Evolutionary conservation across 2,329 filamentous ascomycete genomes (phyloP), one percentile per base, ranked within the genome.

Genomic region (Talaromyces piceae): DNA sequence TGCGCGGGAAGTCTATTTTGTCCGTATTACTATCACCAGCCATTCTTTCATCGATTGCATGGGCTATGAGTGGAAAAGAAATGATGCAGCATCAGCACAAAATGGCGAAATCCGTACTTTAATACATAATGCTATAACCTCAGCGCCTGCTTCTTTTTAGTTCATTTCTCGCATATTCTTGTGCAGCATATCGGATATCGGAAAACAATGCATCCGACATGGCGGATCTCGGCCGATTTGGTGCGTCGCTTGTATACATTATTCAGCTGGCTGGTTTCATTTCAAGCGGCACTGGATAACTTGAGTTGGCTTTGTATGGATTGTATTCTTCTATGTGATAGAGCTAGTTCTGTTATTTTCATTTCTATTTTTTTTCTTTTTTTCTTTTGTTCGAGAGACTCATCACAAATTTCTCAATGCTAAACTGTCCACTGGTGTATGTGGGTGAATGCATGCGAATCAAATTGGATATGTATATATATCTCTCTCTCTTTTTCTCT

Each of bases 1-100:
- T 33, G 27, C 47, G 20, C 11, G 51, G 51, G 9, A 50, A 31
- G n/a, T n/a, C n/a, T n/a, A n/a, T n/a, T n/a, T n/a, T n/a, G n/a
- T n/a, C n/a, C n/a, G n/a, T n/a, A n/a, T n/a, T n/a, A n/a, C n/a
- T n/a, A n/a, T n/a, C n/a, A n/a, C n/a, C n/a, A n/a, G n/a, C 33
- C 33, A 37, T 37, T 37, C 20, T 11, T 18, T 37, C 11, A 11
- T 18, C 4, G 11, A 7, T 28, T 28, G 26, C 26, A 28, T 6
- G 26, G 26, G 3, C 7, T 37, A 37, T n/a, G n/a, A n/a, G n/a
- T n/a, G n/a, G n/a, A 37, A 7, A 13, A 37, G 2, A 37, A 37
- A 20, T n/a, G 3, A 18, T 37, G 33, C 33, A 37, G 20, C 16
- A n/a, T 2, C n/a, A 18, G 33, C 1, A 11, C 9, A 7, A 37